phyloP scores from a whole-genome alignment of 768 basidiomycete species.

The Tricholoma sp. region DNA sequence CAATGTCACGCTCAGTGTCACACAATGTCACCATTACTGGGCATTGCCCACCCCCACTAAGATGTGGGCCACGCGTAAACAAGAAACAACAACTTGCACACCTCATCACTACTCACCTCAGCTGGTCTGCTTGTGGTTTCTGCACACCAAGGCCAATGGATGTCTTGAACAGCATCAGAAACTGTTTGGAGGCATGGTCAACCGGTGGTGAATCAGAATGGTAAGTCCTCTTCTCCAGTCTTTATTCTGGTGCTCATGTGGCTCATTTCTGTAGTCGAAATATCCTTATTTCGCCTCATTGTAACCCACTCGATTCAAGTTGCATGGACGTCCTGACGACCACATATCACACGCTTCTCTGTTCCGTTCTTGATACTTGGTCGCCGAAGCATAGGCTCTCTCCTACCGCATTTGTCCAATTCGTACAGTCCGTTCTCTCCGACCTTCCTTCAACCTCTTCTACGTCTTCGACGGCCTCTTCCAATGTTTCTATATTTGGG shows the following conservation, averaged over 20 bases:
- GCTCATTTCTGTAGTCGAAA: slow-evolving; percentile 42
- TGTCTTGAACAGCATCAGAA: slow-evolving; percentile 48
- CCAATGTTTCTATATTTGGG: slow-evolving; percentile 46
- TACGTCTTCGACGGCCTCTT: slow-evolving; percentile 42
- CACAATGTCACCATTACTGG: too few species aligned
- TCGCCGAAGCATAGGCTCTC: slow-evolving; percentile 42
- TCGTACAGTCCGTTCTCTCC: slow-evolving; percentile 57
- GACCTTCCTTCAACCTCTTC: slow-evolving; percentile 69
- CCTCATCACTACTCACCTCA: background rate
- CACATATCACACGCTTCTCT: slow-evolving; percentile 64
- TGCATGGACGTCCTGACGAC: slow-evolving; percentile 56
- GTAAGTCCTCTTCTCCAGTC: slow-evolving; percentile 30
- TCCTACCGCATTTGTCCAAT: slow-evolving; percentile 49
- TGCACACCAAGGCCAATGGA: slow-evolving; percentile 41
- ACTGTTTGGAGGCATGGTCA: slow-evolving; percentile 48
- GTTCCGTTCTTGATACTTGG: slow-evolving; percentile 55
- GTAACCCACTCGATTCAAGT: slow-evolving; percentile 48
- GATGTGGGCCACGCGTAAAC: background rate
- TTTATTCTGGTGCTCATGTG: slow-evolving; percentile 14
- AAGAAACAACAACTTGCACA: background rate
- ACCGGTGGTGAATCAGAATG: slow-evolving; percentile 60
- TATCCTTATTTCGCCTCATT: slow-evolving; percentile 55
- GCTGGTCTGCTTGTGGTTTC: background rate
- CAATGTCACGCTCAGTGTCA: too few species aligned
- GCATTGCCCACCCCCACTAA: too few species aligned